Evolutionary conservation across 345 rosid species (phyloP).

Genomic region (Cardamine chenopodiifolia): DNA sequence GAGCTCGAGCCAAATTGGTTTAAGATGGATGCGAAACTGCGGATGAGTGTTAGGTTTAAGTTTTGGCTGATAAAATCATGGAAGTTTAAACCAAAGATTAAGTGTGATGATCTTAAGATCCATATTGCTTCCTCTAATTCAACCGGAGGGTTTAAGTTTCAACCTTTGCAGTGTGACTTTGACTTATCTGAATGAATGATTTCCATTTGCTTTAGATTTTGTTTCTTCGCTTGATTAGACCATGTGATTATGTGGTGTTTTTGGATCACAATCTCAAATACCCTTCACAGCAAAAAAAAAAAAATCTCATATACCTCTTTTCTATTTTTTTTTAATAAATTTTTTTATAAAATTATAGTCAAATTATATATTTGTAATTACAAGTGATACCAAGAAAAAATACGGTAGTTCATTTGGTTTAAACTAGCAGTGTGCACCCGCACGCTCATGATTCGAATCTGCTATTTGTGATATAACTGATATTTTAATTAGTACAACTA

Average conservation of each 20-base stretch:
- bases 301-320: too few relatives aligned
- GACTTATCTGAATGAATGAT: constrained; percentile 31
- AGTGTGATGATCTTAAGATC: constrained; percentile 58
- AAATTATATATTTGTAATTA: too few relatives aligned
- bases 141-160: constrained; percentile 20
- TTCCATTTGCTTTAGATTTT: neutral
- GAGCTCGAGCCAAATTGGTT: constrained; percentile 41
- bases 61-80: constrained; percentile 55
- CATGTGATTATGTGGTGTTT: neutral
- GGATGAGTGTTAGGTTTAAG: constrained; percentile 60
- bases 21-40: constrained; percentile 51
- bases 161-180: constrained; percentile 48
- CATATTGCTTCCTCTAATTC: constrained; percentile 47
- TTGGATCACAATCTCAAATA: too few relatives aligned
- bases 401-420: too few relatives aligned
- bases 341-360: too few relatives aligned
- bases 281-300: too few relatives aligned
- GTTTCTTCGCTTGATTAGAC: neutral
- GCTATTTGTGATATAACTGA: too few relatives aligned
- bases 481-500: too few relatives aligned
- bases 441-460: too few relatives aligned
- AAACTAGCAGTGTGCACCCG: too few relatives aligned
- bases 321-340: too few relatives aligned
- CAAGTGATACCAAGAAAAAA: too few relatives aligned
- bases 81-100: constrained; percentile 57